Percentiles rank a stretch among this genome's conserved stretches.
phyloP scores from a whole-genome alignment of 495 filamentous ascomycete species.

The Neurospora sp. region DNA sequence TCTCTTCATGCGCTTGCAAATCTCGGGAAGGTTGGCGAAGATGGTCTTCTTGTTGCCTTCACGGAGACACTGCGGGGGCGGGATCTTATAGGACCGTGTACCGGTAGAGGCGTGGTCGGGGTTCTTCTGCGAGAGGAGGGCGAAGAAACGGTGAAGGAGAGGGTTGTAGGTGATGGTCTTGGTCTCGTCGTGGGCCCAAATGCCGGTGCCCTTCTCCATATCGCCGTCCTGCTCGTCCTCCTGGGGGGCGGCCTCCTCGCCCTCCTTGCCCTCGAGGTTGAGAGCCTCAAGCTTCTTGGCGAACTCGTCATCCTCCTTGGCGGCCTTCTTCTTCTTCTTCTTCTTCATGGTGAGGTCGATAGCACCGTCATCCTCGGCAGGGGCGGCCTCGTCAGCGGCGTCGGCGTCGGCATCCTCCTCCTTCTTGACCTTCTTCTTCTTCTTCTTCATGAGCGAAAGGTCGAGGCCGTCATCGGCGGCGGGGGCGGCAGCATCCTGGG shows the following conservation, averaged over 20 bases:
- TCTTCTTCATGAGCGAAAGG: conserved; percentile 45
- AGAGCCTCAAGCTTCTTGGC: conserved; percentile 52
- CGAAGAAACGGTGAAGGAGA: conserved; percentile 84
- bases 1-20: conserved; percentile 76
- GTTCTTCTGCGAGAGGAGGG: conserved; percentile 81
- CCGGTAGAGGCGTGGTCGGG: conserved; percentile 84
- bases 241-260: conserved; percentile 33
- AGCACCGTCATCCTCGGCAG: conserved; percentile 17
- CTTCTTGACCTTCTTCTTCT: conserved; percentile 71
- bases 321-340: conserved; percentile 89
- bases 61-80: conserved; percentile 94
- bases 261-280: conserved; percentile 70
- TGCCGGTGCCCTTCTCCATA: conserved; percentile 79
- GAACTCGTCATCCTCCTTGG: conserved; percentile 52
- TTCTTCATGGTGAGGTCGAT: conserved; percentile 72
- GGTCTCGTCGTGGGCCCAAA: conserved; percentile 77
- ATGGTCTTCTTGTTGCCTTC: conserved; percentile 99
- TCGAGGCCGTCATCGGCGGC: conserved; percentile 32
- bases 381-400: conserved; percentile 34
- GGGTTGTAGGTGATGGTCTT: conserved; percentile 71
- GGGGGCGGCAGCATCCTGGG: conserved; percentile 41
- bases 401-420: conserved; percentile 53
- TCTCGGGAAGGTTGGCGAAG: conserved; percentile 77
- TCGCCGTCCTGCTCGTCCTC: conserved; percentile 53
- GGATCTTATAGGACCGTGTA: conserved; percentile 93